Evolutionary conservation across 345 rosid species (phyloP), one percentile per base, ranked within the genome.

Genomic region (Salix viminalis): DNA sequence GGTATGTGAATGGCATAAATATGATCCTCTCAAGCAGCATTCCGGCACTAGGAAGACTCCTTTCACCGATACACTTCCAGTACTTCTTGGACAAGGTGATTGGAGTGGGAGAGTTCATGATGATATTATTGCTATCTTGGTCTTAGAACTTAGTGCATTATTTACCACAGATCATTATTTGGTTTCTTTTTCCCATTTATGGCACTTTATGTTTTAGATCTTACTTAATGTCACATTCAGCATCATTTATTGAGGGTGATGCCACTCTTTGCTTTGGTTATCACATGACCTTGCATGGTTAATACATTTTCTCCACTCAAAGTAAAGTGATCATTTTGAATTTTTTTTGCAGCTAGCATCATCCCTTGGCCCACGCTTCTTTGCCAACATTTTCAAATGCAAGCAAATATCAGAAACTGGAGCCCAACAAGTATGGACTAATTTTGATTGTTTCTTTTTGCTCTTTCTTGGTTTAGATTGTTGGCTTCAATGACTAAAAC

Each of bases 391-490:
- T 69, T 96, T 96, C 90, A 93, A 93, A 86, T 96, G 99, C 90
- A 96, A 88, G 81, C 94, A 93, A 52, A 87, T 96, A 84, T 96
- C 99, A 52, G 98, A 96, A 83, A 93, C 99, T 75, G 99, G 98
- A 88, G 98, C 99, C 72, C 97, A 96, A 79, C 98, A 96, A 82
- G 99, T 96, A 71, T 36, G 78, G 19, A 28, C 16, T 34, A 23
- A 24, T 52, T 52, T 21, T 42, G 7, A 10, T 50, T 46, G n/a
- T 56, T 78, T 32, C n/a, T 72, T 7, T 54, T 10, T 34, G 24
- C 23, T 37, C 16, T 71, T 15, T 26, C 36, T 46, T 26, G 18
- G 16, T 15, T 18, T 62, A 23, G 26, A 4, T 62, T 62, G 66
- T 23, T 12, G 30, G 13, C 14, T 42, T 42, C 46, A 42, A 42